Conservation (phyloP, 257 asterid genomes). For the Gardenia jasminoides region DNA sequence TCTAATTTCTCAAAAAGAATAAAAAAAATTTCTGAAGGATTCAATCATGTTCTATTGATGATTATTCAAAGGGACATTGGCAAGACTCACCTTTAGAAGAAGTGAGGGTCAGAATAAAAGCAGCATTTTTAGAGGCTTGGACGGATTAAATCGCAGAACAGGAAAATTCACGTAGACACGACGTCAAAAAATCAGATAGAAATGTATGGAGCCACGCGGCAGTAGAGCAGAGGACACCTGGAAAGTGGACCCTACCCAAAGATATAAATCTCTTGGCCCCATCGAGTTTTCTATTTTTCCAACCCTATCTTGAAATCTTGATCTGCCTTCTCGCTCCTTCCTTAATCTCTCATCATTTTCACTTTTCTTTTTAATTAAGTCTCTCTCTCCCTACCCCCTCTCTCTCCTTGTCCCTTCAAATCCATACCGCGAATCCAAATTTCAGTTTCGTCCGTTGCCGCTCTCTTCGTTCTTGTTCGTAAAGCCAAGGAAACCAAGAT, state of each 20-base stretch:
- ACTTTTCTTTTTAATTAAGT: neutral
- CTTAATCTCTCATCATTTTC: slow-evolving; percentile 6
- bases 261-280: slow-evolving; percentile 24
- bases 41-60: too few species aligned
- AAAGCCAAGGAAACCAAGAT: neutral
- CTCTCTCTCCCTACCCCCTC: too few species aligned
- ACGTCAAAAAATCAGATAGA: too few species aligned
- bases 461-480: slow-evolving; percentile 33
- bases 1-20: too few species aligned
- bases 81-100: too few species aligned
- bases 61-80: too few species aligned
- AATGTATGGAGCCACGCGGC: slow-evolving; percentile 32
- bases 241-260: slow-evolving; percentile 31
- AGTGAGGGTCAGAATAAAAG: too few species aligned
- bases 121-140: too few species aligned
- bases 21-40: too few species aligned
- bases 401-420: slow-evolving; percentile 17
- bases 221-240: slow-evolving; percentile 32
- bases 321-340: slow-evolving; percentile 30
- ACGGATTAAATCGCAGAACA: too few species aligned
- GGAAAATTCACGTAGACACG: neutral
- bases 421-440: slow-evolving; percentile 50
- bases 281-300: slow-evolving; percentile 17
- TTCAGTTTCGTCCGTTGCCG: slow-evolving; percentile 65
- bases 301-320: slow-evolving; percentile 30